These are phyloP conservation scores for Chaetomium fimeti DNA, from an alignment of 495 filamentous ascomycete species.

Conservation along the genomic window DNA sequence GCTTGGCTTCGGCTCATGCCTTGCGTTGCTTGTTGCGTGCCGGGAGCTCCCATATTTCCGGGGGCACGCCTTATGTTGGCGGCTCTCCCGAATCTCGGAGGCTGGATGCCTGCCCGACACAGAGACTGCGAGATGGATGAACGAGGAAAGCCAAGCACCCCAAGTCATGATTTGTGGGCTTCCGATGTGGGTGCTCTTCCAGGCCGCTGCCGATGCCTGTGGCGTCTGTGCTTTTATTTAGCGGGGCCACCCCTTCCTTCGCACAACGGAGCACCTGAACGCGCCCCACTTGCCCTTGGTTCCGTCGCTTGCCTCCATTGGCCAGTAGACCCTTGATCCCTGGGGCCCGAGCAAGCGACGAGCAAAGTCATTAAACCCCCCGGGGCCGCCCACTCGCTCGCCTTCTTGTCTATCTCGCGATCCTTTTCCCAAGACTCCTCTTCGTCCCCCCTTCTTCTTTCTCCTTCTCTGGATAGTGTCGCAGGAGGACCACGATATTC, in stretches of 20 bases:
- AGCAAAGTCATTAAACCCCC: conserved; percentile 41
- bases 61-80: not conserved
- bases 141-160: not conserved
- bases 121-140: not conserved
- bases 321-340: not conserved
- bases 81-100: not conserved
- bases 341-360: conserved; percentile 14
- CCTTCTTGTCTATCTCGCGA: conserved; percentile 31
- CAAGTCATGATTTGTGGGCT: not conserved
- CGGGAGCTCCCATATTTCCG: not conserved
- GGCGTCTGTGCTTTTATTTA: conserved; percentile 5
- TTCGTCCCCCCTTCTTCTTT: conserved; percentile 35
- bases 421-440: conserved; percentile 37
- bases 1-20: not conserved
- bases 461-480: conserved; percentile 32
- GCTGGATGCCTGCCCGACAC: conserved; percentile 2
- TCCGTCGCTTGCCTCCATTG: not conserved
- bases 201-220: not conserved
- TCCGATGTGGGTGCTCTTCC: not conserved
- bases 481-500: conserved; percentile 30
- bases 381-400: conserved; percentile 35
- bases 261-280: not conserved
- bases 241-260: conserved; percentile 1
- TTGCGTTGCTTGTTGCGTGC: not conserved
- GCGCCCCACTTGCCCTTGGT: conserved; percentile 1